A percentile compares a stretch with the other conserved stretches of the same genome.
These are phyloP conservation scores for Perkinsus chesapeaki DNA, from an alignment of 169 alveolate species.

Conservation along the genomic window DNA sequence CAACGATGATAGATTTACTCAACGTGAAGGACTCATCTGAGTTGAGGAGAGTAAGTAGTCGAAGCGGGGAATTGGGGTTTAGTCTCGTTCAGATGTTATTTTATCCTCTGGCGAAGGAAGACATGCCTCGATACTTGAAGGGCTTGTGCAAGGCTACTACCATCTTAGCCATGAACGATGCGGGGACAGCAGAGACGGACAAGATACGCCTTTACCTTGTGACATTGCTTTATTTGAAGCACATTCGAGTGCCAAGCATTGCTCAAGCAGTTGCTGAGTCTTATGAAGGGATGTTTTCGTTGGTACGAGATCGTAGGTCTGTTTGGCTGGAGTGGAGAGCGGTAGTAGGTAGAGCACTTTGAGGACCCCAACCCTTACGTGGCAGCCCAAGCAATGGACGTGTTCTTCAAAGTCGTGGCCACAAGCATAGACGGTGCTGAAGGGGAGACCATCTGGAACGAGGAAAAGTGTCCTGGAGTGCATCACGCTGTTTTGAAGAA, in stretches of 20 bases:
- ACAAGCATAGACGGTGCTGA: neutral
- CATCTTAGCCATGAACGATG: neutral
- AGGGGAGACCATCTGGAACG: neutral
- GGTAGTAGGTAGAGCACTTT: neutral
- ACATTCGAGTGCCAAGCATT: too few species aligned
- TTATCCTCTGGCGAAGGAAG: neutral
- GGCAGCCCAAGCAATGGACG: neutral
- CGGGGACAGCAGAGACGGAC: too few species aligned
- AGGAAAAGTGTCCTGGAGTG: neutral
- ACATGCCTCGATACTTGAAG: neutral
- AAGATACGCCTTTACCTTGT: too few species aligned
- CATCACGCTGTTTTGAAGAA: neutral
- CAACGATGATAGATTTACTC: neutral
- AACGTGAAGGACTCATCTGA: neutral
- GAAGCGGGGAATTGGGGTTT: neutral
- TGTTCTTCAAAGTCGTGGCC: neutral
- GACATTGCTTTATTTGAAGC: too few species aligned
- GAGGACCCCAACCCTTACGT: neutral
- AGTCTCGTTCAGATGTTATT: neutral
- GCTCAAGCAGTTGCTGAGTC: too few species aligned
- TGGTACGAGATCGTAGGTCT: neutral
- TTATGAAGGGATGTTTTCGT: neutral
- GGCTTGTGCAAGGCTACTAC: neutral
- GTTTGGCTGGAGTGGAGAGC: neutral
- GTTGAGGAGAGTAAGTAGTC: neutral